Conservation (phyloP, 148 eudicot species). For the Drosera capensis region DNA sequence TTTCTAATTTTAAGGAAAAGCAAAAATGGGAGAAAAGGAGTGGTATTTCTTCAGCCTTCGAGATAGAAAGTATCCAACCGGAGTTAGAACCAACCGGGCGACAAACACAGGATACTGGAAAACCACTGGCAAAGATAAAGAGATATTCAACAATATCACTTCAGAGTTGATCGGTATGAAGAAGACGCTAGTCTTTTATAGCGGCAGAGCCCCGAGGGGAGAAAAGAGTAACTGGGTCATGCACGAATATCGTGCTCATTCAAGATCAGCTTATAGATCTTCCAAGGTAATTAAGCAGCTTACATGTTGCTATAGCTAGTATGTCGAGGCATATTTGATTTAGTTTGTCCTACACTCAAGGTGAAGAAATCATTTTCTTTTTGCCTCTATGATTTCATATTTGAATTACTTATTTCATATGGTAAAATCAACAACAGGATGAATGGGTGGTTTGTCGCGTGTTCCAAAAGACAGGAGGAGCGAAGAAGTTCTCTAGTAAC, state of each 20-base stretch:
- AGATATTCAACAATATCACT: constrained; percentile 53
- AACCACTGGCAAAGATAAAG: constrained; percentile 90
- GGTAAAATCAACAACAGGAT: constrained; percentile 32
- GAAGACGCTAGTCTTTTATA: constrained; percentile 79
- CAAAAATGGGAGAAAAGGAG: constrained; percentile 89
- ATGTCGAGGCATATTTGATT: not conserved
- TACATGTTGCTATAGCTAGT: not conserved
- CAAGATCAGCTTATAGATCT: constrained; percentile 60
- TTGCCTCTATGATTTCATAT: not conserved
- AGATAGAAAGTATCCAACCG: constrained; percentile 85
- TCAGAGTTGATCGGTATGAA: constrained; percentile 79
- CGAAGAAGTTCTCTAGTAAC: constrained; percentile 51
- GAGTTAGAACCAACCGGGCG: constrained; percentile 80
- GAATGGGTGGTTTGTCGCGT: constrained; percentile 92
- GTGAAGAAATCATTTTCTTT: not conserved
- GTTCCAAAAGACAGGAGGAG: constrained; percentile 69
- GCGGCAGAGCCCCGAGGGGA: constrained; percentile 89
- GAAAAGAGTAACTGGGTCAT: constrained; percentile 93
- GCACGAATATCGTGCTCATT: constrained; percentile 92
- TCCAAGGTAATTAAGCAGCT: constrained; percentile 37
- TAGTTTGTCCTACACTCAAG: not conserved
- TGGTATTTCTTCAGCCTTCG: constrained; percentile 84
- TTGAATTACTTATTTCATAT: not conserved
- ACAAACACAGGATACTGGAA: constrained; percentile 94
- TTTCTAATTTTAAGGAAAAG: constrained; percentile 28